phyloP scores from a whole-genome alignment of 192 early-diverging fungal genomes.

The Geranomyces variabilis region DNA sequence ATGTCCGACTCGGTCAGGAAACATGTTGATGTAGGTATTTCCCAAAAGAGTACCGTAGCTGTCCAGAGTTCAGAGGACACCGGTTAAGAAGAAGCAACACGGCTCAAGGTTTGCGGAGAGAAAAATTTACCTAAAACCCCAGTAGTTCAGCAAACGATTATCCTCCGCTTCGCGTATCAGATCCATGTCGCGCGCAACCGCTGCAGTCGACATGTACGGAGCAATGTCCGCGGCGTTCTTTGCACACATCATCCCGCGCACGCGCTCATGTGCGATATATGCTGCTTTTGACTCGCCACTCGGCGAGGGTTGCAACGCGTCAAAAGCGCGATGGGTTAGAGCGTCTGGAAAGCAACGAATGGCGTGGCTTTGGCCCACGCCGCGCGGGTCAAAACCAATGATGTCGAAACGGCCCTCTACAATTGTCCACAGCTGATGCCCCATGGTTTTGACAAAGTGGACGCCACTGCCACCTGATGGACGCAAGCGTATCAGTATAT shows the following conservation, averaged over 20 bases:
- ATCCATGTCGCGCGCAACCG: constrained; percentile 50
- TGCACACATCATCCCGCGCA: constrained; percentile 14
- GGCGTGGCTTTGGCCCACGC: constrained; percentile 37
- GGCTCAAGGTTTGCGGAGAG: too few species aligned
- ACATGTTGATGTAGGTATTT: constrained; percentile 54
- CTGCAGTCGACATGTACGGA: constrained; percentile 44
- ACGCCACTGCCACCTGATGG: constrained; percentile 49
- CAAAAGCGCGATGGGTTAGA: constrained; percentile 16
- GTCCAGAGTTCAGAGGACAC: too few species aligned
- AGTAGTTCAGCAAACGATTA: constrained; percentile 42
- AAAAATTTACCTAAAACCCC: constrained; percentile 44
- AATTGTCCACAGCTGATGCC: constrained; percentile 17
- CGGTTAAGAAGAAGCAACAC: too few species aligned
- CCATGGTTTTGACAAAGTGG: constrained; percentile 14
- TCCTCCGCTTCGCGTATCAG: constrained; percentile 40
- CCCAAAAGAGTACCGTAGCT: constrained; percentile 53
- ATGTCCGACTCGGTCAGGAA: constrained; percentile 46
- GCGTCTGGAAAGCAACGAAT: constrained; percentile 29
- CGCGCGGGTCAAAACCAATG: constrained; percentile 51
- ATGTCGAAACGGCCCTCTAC: constrained; percentile 38
- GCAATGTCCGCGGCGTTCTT: constrained; percentile 37
- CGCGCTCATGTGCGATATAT: neutral
- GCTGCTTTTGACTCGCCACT: neutral
- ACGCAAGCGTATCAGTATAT: too few species aligned
- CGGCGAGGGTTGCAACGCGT: neutral